These are phyloP conservation scores for Gossypium australe DNA, from an alignment of 345 rosid genomes.

Conservation along the genomic window DNA sequence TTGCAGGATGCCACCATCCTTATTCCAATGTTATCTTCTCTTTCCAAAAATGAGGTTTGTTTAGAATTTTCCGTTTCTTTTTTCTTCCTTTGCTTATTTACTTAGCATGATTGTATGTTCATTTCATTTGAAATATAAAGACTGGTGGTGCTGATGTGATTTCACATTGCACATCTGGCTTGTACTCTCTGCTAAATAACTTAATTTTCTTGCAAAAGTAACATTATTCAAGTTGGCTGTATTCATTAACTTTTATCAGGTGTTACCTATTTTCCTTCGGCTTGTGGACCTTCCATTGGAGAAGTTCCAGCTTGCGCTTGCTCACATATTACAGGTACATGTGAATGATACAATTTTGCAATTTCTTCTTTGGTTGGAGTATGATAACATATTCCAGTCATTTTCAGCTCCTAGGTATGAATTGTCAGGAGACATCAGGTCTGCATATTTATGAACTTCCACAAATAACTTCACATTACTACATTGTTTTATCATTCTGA, in stretches of 20 bases:
- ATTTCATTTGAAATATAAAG: not conserved
- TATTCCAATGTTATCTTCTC: constrained; percentile 89
- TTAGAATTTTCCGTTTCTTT: constrained; percentile 7
- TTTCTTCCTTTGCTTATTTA: not conserved
- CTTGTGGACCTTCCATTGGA: constrained; percentile 83
- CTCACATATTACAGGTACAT: constrained; percentile 86
- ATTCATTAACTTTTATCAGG: not conserved
- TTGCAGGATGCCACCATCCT: constrained; percentile 91
- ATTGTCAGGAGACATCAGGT: no score
- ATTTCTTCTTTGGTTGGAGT: not conserved
- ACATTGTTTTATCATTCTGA: not conserved
- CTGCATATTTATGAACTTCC: no score
- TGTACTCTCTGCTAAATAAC: not conserved
- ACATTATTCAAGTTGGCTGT: not conserved
- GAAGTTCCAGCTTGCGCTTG: constrained; percentile 93
- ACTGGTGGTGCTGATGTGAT: not conserved
- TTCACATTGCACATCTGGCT: not conserved
- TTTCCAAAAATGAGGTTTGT: constrained; percentile 82
- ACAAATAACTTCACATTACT: not conserved
- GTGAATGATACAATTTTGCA: not conserved
- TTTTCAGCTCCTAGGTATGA: not conserved
- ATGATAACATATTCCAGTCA: not conserved
- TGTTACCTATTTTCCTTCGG: constrained; percentile 63
- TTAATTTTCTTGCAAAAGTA: not conserved
- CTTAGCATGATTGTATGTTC: not conserved